Evolutionary conservation across 2,329 filamentous ascomycete species (phyloP), one percentile per base, ranked within the genome.

Genomic region (Incumbomyces lentus): DNA sequence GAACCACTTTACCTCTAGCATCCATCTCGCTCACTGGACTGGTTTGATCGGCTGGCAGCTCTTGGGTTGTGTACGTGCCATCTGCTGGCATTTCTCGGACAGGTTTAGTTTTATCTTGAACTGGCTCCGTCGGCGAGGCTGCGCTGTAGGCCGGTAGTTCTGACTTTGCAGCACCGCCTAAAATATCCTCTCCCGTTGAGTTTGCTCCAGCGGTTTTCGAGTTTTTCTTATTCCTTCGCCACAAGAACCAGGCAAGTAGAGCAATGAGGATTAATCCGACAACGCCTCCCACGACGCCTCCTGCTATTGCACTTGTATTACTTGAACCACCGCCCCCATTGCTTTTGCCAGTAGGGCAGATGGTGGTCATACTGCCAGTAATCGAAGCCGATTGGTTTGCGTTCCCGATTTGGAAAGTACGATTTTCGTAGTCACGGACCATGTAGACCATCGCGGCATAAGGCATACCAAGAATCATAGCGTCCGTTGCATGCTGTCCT

Each of bases 381-480:
- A 29, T 26, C 13, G 22, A 26, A 3, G 39, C 41, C 3, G 45
- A 47, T 6, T 47, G 50, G 30, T 53, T 53, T 17, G 54, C 54
- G 3, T 48, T 49, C 2, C 49, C 54, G 46, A 56, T 56, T 26
- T 52, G 48, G 47, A 53, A 50, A 19, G 53, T 40, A 13, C 42
- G 26, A 13, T 47, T 38, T 30, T 50, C 54, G 40, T 51, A 52
- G 40, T 56, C 54, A 18, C 36, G 47, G 26, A 56, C 50, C 12
- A 56, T 48, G 38, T 56, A 56, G 47, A 55, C 54, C 54, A 52
- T 52, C 35, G 52, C 54, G 36, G 54, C 38, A 39, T 49, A 55
- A 2, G 54, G 52, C n/a, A 56, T 49, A 12, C 54, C 54, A 47
- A 51, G 53, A 39, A 49, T 44, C 38, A 49, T 26, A 6, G 49